Base-by-base conservation (phyloP, 2,329 filamentous ascomycete genomes). In the Colletotrichum sp. region DNA sequence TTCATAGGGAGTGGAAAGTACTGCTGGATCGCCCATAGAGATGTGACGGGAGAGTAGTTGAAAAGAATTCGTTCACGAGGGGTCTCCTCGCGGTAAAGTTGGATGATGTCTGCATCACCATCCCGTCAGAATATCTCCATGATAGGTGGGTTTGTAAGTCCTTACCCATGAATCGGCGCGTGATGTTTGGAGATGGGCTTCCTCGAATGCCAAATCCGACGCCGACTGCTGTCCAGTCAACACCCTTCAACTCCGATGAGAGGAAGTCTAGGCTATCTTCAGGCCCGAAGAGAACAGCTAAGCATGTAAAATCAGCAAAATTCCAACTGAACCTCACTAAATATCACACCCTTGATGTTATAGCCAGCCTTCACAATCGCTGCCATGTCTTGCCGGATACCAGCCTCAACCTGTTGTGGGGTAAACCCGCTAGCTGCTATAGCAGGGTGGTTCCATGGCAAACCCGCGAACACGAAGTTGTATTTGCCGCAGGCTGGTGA, bases 391-490 rank as follows among this genome's bases (percentile, higher is more conserved):
- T 64, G 5, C 12, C 70, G 64, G 21, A 76, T 65, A 30, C 74
- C 64, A 34, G 74, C 74, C 28, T 76, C 74, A 16, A 74, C 74
- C 49, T 76, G 74, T 6, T 73, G 34, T 15, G 74, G 64, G 5
- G 74, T 76, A 21, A 69, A 76, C 8, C 74, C 74, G 28, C 74
- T 76, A 13, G 57, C 57, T 16, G 32, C 60, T 9, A 74, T 10
- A 12, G 64, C 70, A 18, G 74, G 74, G 18, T 76, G 74, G 18
- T 76, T 69, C 74, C 74, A 76, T 30, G 74, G 74, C 21, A 76
- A 49, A 18, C 74, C 74, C 59, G 72, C 59, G 60, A 74, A 71
- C 12, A 71, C 26, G 21, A 74, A 74, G 68, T 30, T 71, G 34
- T 28, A 65, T 28, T 74, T 71, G 16, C 34, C 60, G 44, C 72